Conservation (phyloP, 306 rosid genomes). For the Dalbergia oliveri region DNA sequence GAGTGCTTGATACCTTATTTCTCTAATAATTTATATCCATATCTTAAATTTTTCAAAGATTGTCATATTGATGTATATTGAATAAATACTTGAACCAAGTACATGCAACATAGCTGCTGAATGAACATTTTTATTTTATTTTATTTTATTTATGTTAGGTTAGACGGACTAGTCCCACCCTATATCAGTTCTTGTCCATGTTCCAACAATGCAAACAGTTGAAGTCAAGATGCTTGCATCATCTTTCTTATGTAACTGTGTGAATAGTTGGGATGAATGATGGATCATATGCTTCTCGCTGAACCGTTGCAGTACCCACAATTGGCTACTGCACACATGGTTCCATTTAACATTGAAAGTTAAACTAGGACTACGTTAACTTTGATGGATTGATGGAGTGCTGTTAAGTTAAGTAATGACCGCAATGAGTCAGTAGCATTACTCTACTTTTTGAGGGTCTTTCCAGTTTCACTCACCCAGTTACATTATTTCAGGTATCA, state of each 20-base stretch:
- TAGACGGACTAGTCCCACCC: not conserved
- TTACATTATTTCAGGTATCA: conserved; percentile 64
- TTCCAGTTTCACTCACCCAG: conserved; percentile 9
- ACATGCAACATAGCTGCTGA: conserved; percentile 11
- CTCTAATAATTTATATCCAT: not conserved
- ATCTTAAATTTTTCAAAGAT: not conserved
- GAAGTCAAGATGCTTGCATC: not conserved
- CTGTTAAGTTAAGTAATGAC: conserved; percentile 8
- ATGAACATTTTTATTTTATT: conserved; percentile 1
- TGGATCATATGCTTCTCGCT: no score
- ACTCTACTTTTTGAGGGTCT: conserved; percentile 1
- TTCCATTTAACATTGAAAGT: conserved; percentile 5
- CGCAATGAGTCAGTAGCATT: conserved; percentile 8
- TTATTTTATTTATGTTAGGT: not conserved
- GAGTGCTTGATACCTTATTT: not conserved
- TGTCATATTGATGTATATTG: not conserved
- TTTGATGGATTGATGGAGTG: conserved; percentile 3
- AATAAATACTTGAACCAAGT: not conserved
- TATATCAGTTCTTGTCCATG: not conserved
- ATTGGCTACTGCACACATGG: conserved; percentile 1
- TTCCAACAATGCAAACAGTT: conserved; percentile 1
- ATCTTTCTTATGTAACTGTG: not conserved
- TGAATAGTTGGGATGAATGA: not conserved
- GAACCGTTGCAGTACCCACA: not conserved
- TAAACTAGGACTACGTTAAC: not conserved